These are phyloP conservation scores for Pugionium dolabratum DNA, from an alignment of 345 rosid species.

Conservation along the genomic window DNA sequence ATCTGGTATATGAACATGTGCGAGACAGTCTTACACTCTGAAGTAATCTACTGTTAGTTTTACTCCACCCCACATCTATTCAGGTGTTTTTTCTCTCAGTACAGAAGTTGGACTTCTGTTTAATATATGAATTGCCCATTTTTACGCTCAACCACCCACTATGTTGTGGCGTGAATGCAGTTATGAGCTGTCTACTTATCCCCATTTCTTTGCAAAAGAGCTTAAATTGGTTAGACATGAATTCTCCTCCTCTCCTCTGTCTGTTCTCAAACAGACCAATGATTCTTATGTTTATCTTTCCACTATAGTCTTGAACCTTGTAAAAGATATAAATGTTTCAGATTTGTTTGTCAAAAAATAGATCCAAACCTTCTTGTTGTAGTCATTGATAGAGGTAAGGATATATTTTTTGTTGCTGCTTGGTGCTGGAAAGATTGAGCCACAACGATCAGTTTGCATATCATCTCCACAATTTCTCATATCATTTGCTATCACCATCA, in stretches of 20 bases:
- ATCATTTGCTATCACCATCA: background rate
- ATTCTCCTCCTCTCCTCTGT: too few species aligned
- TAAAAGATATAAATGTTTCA: background rate
- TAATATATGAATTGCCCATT: background rate
- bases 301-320: background rate
- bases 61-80: background rate
- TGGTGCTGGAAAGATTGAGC: background rate
- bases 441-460: background rate
- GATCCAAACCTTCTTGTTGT: background rate
- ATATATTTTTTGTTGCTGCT: background rate
- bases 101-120: background rate
- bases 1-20: background rate
- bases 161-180: too few species aligned
- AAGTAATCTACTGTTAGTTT: background rate
- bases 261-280: too few species aligned
- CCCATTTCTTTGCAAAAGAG: too few species aligned
- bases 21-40: background rate
- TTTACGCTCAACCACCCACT: too few species aligned
- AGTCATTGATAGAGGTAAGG: background rate
- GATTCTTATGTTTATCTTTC: background rate
- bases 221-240: too few species aligned
- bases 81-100: background rate
- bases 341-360: background rate
- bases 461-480: background rate
- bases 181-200: too few species aligned